These are phyloP conservation scores for Novymonas esmeraldas DNA, from an alignment of 208 protist genomes.

Conservation along the genomic window DNA sequence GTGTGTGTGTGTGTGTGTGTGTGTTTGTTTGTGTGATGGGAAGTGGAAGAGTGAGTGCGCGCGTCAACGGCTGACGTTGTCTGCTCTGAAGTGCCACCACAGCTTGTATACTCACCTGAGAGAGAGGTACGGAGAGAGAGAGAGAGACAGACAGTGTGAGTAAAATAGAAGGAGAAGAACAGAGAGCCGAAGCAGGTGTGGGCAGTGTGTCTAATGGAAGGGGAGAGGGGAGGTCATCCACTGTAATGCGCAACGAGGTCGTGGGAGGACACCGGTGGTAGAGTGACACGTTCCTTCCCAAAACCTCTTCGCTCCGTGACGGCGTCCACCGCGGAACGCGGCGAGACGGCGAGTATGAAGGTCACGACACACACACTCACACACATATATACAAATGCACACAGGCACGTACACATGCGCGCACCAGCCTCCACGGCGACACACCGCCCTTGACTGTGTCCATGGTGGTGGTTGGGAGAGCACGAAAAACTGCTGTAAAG, in stretches of 20 bases:
- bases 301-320: too few species aligned
- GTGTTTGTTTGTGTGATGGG: not conserved
- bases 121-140: too few species aligned
- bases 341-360: not conserved
- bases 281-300: too few species aligned
- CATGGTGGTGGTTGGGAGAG: not conserved
- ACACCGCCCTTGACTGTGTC: too few species aligned
- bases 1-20: not conserved
- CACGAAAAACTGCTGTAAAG: too few species aligned
- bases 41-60: not conserved
- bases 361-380: not conserved
- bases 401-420: not conserved
- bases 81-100: not conserved
- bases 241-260: too few species aligned
- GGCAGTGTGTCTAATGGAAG: too few species aligned
- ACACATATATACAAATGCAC: not conserved
- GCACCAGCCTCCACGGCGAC: not conserved
- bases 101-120: too few species aligned
- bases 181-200: not conserved
- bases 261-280: too few species aligned
- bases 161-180: not conserved
- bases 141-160: not conserved
- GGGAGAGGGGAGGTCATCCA: too few species aligned
- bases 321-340: too few species aligned
- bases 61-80: not conserved